A percentile compares a stretch with the other conserved stretches of the same genome.
Evolutionary conservation across 192 early-diverging fungal species (phyloP).

Genomic region (Rhizophlyctis rosea): DNA sequence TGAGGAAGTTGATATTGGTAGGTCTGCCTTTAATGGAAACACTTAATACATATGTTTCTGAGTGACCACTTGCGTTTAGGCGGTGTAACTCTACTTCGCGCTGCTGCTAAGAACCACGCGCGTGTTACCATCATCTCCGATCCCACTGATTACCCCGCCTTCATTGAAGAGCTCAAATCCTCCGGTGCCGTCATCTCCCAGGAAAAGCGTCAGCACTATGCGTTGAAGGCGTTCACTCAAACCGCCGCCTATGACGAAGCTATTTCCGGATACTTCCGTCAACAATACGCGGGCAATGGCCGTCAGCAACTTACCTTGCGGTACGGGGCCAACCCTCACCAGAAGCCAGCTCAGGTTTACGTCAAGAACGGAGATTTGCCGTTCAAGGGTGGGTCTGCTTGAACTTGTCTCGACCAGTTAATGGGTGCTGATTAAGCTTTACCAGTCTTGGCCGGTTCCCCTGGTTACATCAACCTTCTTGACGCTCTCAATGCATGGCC

Average conservation of each 20-base stretch:
- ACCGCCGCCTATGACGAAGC: slow-evolving; percentile 95
- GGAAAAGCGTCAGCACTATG: slow-evolving; percentile 71
- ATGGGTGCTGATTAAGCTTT: not conserved
- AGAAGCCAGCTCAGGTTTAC: slow-evolving; percentile 95
- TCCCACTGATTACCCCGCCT: slow-evolving; percentile 81
- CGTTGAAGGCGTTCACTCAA: slow-evolving; percentile 94
- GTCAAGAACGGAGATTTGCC: slow-evolving; percentile 76
- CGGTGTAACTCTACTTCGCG: slow-evolving; percentile 95
- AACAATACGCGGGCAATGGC: slow-evolving; percentile 79
- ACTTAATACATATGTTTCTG: slow-evolving; percentile 7
- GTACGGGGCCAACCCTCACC: slow-evolving; percentile 98
- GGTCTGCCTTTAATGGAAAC: not conserved
- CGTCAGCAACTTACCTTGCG: slow-evolving; percentile 76
- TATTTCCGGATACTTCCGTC: slow-evolving; percentile 92
- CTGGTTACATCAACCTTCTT: slow-evolving; percentile 97
- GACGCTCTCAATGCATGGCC: slow-evolving; percentile 98
- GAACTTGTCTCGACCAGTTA: not conserved
- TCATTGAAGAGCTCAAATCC: slow-evolving; percentile 73
- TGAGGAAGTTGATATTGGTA: slow-evolving; percentile 97
- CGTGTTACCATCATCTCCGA: slow-evolving; percentile 91
- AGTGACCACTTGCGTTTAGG: slow-evolving; percentile 44
- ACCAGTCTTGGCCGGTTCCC: slow-evolving; percentile 83
- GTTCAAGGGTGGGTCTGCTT: slow-evolving; percentile 51
- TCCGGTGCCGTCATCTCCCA: slow-evolving; percentile 53
- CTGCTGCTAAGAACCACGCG: slow-evolving; percentile 98